A percentile compares a stretch with the other conserved stretches of the same genome.
Conservation (phyloP, 1,284 basidiomycete genomes). For the Apiotrichum gamsii region DNA sequence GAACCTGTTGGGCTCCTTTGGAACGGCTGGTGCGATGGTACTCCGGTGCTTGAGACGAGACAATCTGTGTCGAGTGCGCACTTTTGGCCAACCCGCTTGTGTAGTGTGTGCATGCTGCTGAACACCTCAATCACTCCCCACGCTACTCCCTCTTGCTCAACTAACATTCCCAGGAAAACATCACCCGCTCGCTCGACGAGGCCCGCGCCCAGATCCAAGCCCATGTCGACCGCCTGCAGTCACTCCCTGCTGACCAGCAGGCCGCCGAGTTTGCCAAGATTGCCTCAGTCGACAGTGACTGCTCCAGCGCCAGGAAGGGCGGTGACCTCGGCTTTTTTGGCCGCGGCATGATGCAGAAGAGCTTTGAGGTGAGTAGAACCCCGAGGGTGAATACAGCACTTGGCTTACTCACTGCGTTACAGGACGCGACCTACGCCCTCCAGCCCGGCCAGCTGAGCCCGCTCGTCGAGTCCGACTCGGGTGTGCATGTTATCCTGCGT, state of each 20-base stretch:
- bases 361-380: slow-evolving; percentile 79
- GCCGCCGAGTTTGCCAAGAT: slow-evolving; percentile 64
- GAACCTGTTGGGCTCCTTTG: no score
- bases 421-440: slow-evolving; percentile 74
- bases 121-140: no score
- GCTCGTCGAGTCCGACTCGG: slow-evolving; percentile 84
- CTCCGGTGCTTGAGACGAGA: no score
- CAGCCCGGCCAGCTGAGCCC: slow-evolving; percentile 78
- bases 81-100: no score
- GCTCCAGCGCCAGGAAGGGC: slow-evolving; percentile 68
- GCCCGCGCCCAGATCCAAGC: slow-evolving; percentile 68
- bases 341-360: slow-evolving; percentile 90
- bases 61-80: no score
- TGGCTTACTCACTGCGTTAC: no score
- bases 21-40: no score
- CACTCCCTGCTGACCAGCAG: slow-evolving; percentile 49
- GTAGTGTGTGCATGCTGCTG: no score
- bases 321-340: slow-evolving; percentile 86
- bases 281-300: slow-evolving; percentile 72
- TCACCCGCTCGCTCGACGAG: slow-evolving; percentile 85
- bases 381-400: no score
- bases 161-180: no score
- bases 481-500: slow-evolving; percentile 90
- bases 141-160: no score
- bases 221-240: slow-evolving; percentile 48